phyloP scores from a whole-genome alignment of 2,329 filamentous ascomycete genomes.

The Conoideocrella luteorostrata region DNA sequence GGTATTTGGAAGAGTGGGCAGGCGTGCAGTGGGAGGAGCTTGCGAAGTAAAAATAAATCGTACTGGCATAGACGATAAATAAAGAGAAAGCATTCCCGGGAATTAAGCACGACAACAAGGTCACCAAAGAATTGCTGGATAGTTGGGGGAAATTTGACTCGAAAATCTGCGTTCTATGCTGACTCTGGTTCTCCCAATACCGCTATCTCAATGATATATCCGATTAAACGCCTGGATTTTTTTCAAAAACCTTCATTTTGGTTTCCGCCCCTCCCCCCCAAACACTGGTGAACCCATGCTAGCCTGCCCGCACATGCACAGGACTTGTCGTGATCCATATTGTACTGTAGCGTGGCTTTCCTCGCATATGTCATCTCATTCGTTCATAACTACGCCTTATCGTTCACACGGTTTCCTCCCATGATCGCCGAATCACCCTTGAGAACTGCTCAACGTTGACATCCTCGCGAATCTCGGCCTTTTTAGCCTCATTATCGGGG shows the following conservation, averaged over 20 bases:
- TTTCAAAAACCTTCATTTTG: too few species aligned
- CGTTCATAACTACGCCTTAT: not conserved
- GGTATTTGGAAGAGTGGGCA: constrained; percentile 92
- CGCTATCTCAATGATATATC: constrained; percentile 29
- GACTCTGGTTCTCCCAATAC: constrained; percentile 25
- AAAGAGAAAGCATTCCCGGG: constrained; percentile 11
- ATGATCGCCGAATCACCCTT: constrained; percentile 74
- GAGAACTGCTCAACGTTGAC: constrained; percentile 85
- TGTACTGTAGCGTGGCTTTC: too few species aligned
- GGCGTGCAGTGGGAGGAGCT: constrained; percentile 96
- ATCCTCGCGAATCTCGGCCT: constrained; percentile 89
- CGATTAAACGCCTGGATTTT: constrained; percentile 28
- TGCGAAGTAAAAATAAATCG: constrained; percentile 29
- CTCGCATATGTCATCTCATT: too few species aligned
- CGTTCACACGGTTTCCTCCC: constrained; percentile 58
- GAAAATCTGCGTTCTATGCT: constrained; percentile 20
- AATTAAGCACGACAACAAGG: constrained; percentile 5
- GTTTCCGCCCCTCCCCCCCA: too few species aligned
- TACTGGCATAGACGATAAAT: not conserved
- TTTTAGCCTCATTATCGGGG: constrained; percentile 96
- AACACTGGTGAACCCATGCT: not conserved
- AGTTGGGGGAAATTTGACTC: not conserved
- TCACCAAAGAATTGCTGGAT: constrained; percentile 11
- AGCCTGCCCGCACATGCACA: not conserved
- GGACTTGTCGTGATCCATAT: too few species aligned